Base-by-base conservation (phyloP, 768 basidiomycete genomes). In the Steccherinum ochraceum region DNA sequence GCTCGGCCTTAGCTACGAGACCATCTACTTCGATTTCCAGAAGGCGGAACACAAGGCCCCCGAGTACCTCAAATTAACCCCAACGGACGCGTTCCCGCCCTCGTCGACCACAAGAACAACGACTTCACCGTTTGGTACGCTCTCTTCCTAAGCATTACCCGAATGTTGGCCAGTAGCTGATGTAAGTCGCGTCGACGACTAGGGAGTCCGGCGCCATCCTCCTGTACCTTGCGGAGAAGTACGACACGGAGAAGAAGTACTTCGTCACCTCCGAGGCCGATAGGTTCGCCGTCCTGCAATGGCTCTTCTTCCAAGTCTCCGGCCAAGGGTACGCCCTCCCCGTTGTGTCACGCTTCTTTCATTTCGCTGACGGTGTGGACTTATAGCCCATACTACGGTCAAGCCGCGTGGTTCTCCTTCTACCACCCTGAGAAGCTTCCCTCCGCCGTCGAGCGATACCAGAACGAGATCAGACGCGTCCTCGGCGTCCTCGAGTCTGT, bases 251-350 rank as follows among this genome's bases (percentile, higher is more conserved):
- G 26, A 56, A 65, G 61, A 71, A 69, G 62, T 45, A 64, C 40
- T 56, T 57, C 24, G 52, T 57, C 18, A 20, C 45, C 3, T 49
- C 43, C 40, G 45, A 27, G 3, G 52, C 52, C 18, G 60, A 59
- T 7, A 56, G 58, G 54, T 51, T 27, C 49, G 12, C n/a, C 12
- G 45, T 56, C 42, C 51, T 69, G 16, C 71, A 70, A 58, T 76
- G 72, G 75, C 70, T 76, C 45, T 72, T 74, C 63, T 77, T 74
- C 61, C 64, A 66, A 43, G 52, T 58, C n/a, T 64, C 63, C 3
- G 64, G 64, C 2, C 63, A 66, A 45, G 64, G 63, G 58, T 60
- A 21, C n/a, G 57, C 48, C 35, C 11, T 39, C n/a, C n/a, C 11
- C 35, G n/a, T 11, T n/a, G 35, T 39, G 11, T 39, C 11, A n/a